These are phyloP conservation scores for Dactylellina leptospora DNA, from an alignment of 2,329 filamentous ascomycete species.

Conservation along the genomic window DNA sequence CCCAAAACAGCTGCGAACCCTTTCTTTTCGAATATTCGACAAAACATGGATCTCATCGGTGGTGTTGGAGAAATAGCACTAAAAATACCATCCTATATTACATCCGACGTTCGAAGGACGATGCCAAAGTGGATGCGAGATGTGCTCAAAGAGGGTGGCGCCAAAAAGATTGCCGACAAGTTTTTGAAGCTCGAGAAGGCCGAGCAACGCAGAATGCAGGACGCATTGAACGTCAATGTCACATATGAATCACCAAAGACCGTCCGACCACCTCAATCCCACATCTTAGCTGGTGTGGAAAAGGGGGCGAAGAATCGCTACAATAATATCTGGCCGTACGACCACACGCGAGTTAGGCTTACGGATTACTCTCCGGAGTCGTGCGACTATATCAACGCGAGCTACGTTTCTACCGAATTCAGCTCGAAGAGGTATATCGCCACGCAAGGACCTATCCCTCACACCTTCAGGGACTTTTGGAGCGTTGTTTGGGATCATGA, in stretches of 20 bases:
- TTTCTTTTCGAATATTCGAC: slow-evolving; percentile 94
- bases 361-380: slow-evolving; percentile 71
- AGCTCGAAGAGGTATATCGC: slow-evolving; percentile 95
- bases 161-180: slow-evolving; percentile 80
- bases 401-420: slow-evolving; percentile 78
- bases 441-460: slow-evolving; percentile 89
- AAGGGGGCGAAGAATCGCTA: slow-evolving; percentile 96
- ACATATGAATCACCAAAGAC: slow-evolving; percentile 66
- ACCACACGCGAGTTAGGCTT: slow-evolving; percentile 87
- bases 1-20: slow-evolving; percentile 80
- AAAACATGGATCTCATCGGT: slow-evolving; percentile 93
- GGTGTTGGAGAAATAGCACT: slow-evolving; percentile 80
- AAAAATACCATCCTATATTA: slow-evolving; percentile 55
- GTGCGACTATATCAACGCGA: slow-evolving; percentile 97
- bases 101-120: slow-evolving; percentile 58
- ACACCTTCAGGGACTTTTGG: slow-evolving; percentile 97
- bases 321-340: slow-evolving; percentile 96
- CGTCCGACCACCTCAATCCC: slow-evolving; percentile 66
- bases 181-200: slow-evolving; percentile 84
- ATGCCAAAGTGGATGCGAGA: slow-evolving; percentile 81
- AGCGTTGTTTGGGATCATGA: slow-evolving; percentile 97
- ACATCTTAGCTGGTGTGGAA: slow-evolving; percentile 80
- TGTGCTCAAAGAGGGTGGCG: slow-evolving; percentile 74
- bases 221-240: slow-evolving; percentile 73
- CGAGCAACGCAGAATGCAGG: slow-evolving; percentile 92